Evolutionary conservation across 495 filamentous ascomycete genomes (phyloP), one percentile per base, ranked within the genome.

Genomic region (Neurospora discreta): DNA sequence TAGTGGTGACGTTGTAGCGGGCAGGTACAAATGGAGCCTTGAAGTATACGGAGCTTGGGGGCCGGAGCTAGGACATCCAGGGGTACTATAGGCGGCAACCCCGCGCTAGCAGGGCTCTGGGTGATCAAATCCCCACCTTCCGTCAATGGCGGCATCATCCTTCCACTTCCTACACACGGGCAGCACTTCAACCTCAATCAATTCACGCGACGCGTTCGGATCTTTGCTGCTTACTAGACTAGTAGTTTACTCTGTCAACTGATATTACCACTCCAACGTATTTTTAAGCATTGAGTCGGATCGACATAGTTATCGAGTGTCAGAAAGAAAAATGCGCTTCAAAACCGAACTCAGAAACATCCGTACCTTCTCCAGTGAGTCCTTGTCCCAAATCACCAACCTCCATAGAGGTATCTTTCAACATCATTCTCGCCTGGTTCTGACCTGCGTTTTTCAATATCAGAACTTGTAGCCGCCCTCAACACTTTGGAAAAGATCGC

Each of bases 401-500:
- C 18, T 36, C 0, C 26, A 7, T 13, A 20, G 0, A 20, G 0
- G 16, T 39, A 33, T 69, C 26, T 20, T 42, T 36, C 33, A 9
- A 33, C 30, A 15, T 9, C 18, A 36, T 5, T 5, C 15, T 39
- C 20, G 39, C 6, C 36, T 5, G 9, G 69, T n/a, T 40, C 72
- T 73, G 43, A 74, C 70, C 7, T 52, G 70, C 69, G 69, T 70
- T 38, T 13, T 39, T 11, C 11, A 71, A 11, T 26, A 0, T 11
- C 75, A 97, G 94, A 96, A 81, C 85, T 99, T 73, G 90, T 89
- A 3, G 91, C 91, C 9, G 97, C 94, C 5, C 86, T 98, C 71
- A 89, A 89, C 68, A 94, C 93, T 8, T 85, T 98, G 41, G 93
- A 94, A 71, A 95, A 95, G 79, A 88, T 96, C 74, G 95, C 94